Evolutionary conservation across 2,329 filamentous ascomycete species (phyloP).

Genomic region (Trichophyton schoenleinii): DNA sequence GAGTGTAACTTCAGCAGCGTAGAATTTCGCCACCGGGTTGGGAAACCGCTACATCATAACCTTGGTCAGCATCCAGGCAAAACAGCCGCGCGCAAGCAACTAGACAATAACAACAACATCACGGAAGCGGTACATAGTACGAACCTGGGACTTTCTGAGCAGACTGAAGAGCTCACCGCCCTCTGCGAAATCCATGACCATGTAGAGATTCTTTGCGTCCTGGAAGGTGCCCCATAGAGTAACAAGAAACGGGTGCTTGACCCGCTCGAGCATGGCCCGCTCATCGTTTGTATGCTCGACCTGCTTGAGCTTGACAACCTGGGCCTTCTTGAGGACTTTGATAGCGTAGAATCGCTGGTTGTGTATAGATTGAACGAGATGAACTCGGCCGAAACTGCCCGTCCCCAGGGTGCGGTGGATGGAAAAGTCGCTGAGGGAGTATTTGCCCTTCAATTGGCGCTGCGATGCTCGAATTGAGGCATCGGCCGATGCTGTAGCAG

Average conservation of each 20-base stretch:
- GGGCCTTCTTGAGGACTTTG: slow-evolving; percentile 95
- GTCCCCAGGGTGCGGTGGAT: slow-evolving; percentile 87
- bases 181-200: slow-evolving; percentile 99
- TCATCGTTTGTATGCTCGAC: slow-evolving; percentile 99
- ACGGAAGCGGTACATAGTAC: slow-evolving; percentile 24
- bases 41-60: slow-evolving; percentile 65
- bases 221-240: slow-evolving; percentile 98
- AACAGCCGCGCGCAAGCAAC: not conserved
- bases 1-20: slow-evolving; percentile 91
- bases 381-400: slow-evolving; percentile 91
- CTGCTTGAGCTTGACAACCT: slow-evolving; percentile 99
- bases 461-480: slow-evolving; percentile 19
- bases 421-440: slow-evolving; percentile 79
- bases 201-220: slow-evolving; percentile 89
- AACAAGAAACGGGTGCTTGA: slow-evolving; percentile 95
- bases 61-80: slow-evolving; percentile 4
- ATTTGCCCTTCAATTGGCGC: slow-evolving; percentile 89
- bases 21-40: slow-evolving; percentile 97
- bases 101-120: slow-evolving; percentile 6
- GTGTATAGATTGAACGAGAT: slow-evolving; percentile 93
- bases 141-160: slow-evolving; percentile 79
- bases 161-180: slow-evolving; percentile 94
- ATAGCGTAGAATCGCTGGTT: slow-evolving; percentile 97
- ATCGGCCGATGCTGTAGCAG: not conserved
- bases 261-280: slow-evolving; percentile 84